These are phyloP conservation scores for Penicillium decumbens DNA, from an alignment of 2,329 filamentous ascomycete genomes.

Conservation along the genomic window DNA sequence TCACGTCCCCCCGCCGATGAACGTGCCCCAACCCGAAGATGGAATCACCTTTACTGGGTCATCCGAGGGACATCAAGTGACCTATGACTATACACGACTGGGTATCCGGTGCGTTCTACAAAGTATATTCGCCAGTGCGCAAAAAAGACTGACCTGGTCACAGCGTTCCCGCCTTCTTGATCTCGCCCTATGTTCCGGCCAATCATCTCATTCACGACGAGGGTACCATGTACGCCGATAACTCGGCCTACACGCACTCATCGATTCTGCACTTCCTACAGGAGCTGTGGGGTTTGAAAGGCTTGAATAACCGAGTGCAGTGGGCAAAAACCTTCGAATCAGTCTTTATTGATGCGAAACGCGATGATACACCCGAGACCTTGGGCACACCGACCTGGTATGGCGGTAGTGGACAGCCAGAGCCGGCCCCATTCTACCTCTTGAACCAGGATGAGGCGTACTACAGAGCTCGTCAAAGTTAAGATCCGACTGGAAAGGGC, in stretches of 20 bases:
- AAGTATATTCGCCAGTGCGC: neutral
- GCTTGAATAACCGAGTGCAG: slow-evolving; percentile 41
- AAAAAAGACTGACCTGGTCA: neutral
- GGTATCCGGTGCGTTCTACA: slow-evolving; percentile 30
- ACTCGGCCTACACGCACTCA: slow-evolving; percentile 40
- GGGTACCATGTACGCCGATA: slow-evolving; percentile 35
- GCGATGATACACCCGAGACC: slow-evolving; percentile 26
- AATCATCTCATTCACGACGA: slow-evolving; percentile 38
- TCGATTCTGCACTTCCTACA: slow-evolving; percentile 41
- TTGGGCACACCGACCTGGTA: slow-evolving; percentile 36
- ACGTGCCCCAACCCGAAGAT: slow-evolving; percentile 35
- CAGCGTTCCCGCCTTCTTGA: slow-evolving; percentile 37
- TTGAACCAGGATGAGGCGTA: slow-evolving; percentile 33
- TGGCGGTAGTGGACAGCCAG: slow-evolving; percentile 28
- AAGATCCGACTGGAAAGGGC: neutral
- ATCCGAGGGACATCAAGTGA: slow-evolving; percentile 32
- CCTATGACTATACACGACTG: slow-evolving; percentile 39
- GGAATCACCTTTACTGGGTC: slow-evolving; percentile 29
- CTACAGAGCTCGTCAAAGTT: slow-evolving; percentile 10
- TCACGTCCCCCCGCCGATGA: slow-evolving; percentile 37
- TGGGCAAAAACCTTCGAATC: slow-evolving; percentile 43
- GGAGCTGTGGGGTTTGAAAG: slow-evolving; percentile 39
- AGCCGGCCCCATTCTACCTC: slow-evolving; percentile 32
- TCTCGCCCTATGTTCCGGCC: slow-evolving; percentile 33
- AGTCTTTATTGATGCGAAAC: slow-evolving; percentile 25